Base-by-base conservation (phyloP, 2,329 filamentous ascomycete species). In the Sporothrix curviconia region DNA sequence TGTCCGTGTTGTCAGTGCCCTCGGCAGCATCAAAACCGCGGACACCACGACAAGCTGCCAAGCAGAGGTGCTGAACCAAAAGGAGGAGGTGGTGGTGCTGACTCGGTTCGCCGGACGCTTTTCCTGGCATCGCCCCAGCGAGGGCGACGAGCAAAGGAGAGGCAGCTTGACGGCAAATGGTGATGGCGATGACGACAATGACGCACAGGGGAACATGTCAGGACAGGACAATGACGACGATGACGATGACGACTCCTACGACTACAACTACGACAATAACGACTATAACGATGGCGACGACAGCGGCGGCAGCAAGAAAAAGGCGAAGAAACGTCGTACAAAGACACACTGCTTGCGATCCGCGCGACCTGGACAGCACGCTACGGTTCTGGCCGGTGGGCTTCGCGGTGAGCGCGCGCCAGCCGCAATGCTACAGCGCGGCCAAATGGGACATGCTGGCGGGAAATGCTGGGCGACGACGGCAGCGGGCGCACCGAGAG, bases 361-460 rank as follows among this genome's bases (percentile, higher is more conserved):
- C 80, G 79, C 56, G 69, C 1, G 80, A 89, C 52, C 89, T 89
- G 64, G 80, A 86, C 56, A 78, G 79, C 43, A 75, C 87, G 49
- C 66, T 91, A 28, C 75, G 79, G 0, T 95, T 95, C 68, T 94
- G 14, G 79, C 79, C 2, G 83, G 85, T 51, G 90, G 89, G 0
- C 68, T 96, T 61, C 82, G 86, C 55, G 86, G 87, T 9, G 82
- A 9, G 85, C 89, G 51, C 80, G 91, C 64, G 87, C 86, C 34
- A 86, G 87, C 49, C 83, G 83, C 28, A 84, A 89, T 56, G 67
- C 70, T 14, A 73, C 76, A 40, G 71, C 66, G 66, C 80, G 11
- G 60, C 59, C 32, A 82, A 85, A 67, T 92, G 91, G 87, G 89
- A 94, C 70, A 83, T 87, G 59, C 69, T 96, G 60, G 90, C 88